phyloP scores from a whole-genome alignment of 352 stramenopile species.

The Pseudoperonospora humuli region DNA sequence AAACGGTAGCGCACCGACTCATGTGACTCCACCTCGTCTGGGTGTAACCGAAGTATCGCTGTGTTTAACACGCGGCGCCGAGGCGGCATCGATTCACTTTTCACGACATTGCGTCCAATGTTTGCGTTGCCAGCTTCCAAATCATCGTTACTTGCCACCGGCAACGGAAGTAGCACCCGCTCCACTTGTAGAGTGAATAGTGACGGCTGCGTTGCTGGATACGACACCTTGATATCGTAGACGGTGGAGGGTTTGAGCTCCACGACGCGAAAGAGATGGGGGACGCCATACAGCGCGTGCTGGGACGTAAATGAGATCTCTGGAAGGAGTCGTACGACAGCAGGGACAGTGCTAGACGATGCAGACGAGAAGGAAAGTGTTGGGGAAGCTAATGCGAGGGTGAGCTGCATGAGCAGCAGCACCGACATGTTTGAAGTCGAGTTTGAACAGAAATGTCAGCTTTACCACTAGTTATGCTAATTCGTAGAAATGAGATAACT shows the following conservation, averaged over 20 bases:
- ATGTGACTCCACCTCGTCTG: conserved; percentile 25
- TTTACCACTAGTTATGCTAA: too few relatives aligned
- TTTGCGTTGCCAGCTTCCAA: conserved; percentile 12
- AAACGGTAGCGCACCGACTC: conserved; percentile 24
- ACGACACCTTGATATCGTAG: conserved; percentile 80
- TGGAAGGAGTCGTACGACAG: conserved; percentile 30
- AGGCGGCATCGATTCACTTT: conserved; percentile 14
- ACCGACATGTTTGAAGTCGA: too few relatives aligned
- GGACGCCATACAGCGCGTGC: conserved; percentile 33
- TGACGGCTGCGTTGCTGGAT: conserved; percentile 48
- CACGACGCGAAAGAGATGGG: conserved; percentile 46
- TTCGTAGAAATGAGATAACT: too few relatives aligned
- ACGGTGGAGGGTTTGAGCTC: conserved; percentile 33
- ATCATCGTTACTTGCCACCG: conserved; percentile 7
- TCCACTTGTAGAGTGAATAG: conserved; percentile 43
- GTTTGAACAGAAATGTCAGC: too few relatives aligned
- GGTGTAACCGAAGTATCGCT: conserved; percentile 51
- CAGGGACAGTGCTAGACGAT: neutral
- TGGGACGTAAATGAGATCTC: conserved; percentile 33
- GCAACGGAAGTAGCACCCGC: conserved; percentile 25
- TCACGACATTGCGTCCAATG: conserved; percentile 9
- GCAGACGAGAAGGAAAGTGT: neutral
- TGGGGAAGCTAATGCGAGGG: conserved; percentile 1
- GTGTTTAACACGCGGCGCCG: conserved; percentile 52
- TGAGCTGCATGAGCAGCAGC: conserved; percentile 1